A percentile compares a stretch with the other conserved stretches of the same genome.
Conservation (phyloP, 768 basidiomycete genomes). For the Pisolithus microcarpus region DNA sequence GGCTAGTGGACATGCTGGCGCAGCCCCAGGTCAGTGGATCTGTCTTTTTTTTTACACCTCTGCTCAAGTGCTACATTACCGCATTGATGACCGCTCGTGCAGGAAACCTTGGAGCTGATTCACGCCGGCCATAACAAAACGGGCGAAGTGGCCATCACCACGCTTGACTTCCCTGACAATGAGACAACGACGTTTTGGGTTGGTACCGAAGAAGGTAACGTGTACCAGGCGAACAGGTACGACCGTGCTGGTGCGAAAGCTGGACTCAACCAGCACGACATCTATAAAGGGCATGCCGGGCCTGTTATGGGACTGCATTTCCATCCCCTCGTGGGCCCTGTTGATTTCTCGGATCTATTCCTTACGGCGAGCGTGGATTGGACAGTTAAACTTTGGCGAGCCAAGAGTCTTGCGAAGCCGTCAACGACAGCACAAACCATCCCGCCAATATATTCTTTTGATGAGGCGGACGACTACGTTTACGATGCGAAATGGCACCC, state of each 20-base stretch:
- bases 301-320: conserved; percentile 94
- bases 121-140: conserved; percentile 94
- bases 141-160: conserved; percentile 91
- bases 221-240: conserved; percentile 95
- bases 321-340: conserved; percentile 84
- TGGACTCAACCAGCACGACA: conserved; percentile 86
- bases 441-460: conserved; percentile 85
- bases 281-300: conserved; percentile 88
- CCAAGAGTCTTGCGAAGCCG: conserved; percentile 69
- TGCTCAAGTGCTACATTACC: not conserved
- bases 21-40: conserved; percentile 73
- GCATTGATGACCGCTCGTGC: conserved; percentile 1
- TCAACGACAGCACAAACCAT: conserved; percentile 49
- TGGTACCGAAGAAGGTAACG: conserved; percentile 95
- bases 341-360: conserved; percentile 96
- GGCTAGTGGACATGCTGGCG: conserved; percentile 98
- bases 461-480: conserved; percentile 97
- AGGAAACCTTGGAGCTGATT: conserved; percentile 91
- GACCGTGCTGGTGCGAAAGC: conserved; percentile 97
- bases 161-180: conserved; percentile 89
- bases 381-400: conserved; percentile 96
- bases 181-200: conserved; percentile 98
- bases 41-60: not conserved
- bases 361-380: conserved; percentile 91
- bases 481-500: conserved; percentile 99